Conservation (phyloP, 2,329 filamentous ascomycete genomes). For the Aspergillus novoparasiticus region DNA sequence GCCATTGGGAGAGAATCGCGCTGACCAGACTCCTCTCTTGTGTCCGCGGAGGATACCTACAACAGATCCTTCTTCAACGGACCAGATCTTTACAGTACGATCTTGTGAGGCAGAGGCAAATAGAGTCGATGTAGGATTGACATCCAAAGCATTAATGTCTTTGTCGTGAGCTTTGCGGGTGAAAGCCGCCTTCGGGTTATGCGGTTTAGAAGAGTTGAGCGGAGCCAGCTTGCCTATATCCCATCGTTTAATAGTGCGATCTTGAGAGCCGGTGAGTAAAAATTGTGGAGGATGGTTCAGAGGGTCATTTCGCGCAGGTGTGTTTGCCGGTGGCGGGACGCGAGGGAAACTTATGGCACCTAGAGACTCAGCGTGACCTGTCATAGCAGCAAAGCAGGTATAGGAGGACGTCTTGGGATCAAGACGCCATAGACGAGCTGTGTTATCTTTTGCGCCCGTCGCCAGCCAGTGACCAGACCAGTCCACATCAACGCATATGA, state of each 20-base stretch:
- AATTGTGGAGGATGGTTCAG: slow-evolving; percentile 80
- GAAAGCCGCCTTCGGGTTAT: slow-evolving; percentile 63
- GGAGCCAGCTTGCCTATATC: slow-evolving; percentile 68
- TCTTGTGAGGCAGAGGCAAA: slow-evolving; percentile 98
- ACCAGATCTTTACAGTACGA: slow-evolving; percentile 96
- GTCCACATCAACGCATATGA: slow-evolving; percentile 91
- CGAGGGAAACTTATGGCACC: slow-evolving; percentile 85
- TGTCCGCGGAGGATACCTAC: slow-evolving; percentile 91
- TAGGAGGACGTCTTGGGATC: slow-evolving; percentile 75
- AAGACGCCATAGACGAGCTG: slow-evolving; percentile 84
- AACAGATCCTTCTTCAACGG: slow-evolving; percentile 82
- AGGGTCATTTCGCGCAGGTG: slow-evolving; percentile 71
- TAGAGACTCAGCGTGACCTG: slow-evolving; percentile 90
- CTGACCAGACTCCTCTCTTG: slow-evolving; percentile 92
- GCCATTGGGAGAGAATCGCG: slow-evolving; percentile 80
- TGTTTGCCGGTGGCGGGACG: slow-evolving; percentile 65
- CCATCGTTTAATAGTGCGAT: slow-evolving; percentile 94
- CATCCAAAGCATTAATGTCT: slow-evolving; percentile 93
- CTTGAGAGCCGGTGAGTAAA: slow-evolving; percentile 88
- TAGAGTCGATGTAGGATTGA: slow-evolving; percentile 71
- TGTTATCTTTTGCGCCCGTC: slow-evolving; percentile 96
- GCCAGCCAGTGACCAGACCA: slow-evolving; percentile 98
- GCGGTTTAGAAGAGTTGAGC: slow-evolving; percentile 42
- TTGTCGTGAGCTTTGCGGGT: slow-evolving; percentile 98
- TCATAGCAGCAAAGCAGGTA: slow-evolving; percentile 78